Conservation (phyloP, 208 protist genomes). For the Naegleria lovaniensis region DNA sequence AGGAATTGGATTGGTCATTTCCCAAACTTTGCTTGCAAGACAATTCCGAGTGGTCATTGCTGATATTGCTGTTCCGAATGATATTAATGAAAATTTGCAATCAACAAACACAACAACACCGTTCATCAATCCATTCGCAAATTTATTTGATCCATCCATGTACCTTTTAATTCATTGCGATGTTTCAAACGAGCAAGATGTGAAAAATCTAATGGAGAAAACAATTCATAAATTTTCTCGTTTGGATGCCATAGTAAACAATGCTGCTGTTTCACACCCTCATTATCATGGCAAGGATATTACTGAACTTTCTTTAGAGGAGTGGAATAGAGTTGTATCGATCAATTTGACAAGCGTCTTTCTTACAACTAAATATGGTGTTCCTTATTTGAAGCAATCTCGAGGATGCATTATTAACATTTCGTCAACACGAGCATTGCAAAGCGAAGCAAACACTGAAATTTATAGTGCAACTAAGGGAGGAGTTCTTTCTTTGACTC, state of each 20-base stretch:
- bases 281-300: not conserved
- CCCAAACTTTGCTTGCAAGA: not conserved
- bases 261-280: slow-evolving; percentile 17
- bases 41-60: not conserved
- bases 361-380: slow-evolving; percentile 12
- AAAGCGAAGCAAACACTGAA: slow-evolving; percentile 5
- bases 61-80: not conserved
- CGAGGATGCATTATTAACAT: slow-evolving; percentile 31
- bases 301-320: slow-evolving; percentile 8
- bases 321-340: slow-evolving; percentile 19
- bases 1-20: not conserved
- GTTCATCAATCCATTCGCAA: not conserved
- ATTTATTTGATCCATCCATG: not conserved
- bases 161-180: slow-evolving; percentile 19
- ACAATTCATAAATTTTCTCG: not conserved
- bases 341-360: slow-evolving; percentile 28
- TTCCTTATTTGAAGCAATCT: not conserved
- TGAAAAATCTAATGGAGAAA: not conserved
- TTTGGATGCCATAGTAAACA: slow-evolving; percentile 19
- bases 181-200: not conserved
- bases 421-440: slow-evolving; percentile 17
- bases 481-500: slow-evolving; percentile 20
- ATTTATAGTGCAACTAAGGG: slow-evolving; percentile 30
- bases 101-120: no score
- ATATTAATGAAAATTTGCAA: no score